phyloP scores from a whole-genome alignment of 306 rosid species.

The Casuarina cunninghamiana region DNA sequence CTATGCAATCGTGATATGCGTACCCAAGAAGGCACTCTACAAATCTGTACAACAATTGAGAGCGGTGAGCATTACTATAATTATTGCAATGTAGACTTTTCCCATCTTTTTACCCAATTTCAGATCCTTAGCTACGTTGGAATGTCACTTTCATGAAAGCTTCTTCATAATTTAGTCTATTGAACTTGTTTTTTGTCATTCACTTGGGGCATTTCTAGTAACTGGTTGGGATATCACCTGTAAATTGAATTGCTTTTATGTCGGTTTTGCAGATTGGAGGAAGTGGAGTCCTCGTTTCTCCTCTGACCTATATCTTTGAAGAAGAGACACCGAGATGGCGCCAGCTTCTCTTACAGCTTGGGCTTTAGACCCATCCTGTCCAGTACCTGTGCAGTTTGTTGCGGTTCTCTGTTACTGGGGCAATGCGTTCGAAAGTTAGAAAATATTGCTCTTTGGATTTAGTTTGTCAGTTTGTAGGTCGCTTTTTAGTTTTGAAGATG shows the following conservation, averaged over 20 bases:
- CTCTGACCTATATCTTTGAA: slow-evolving; percentile 90
- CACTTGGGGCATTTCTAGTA: not conserved
- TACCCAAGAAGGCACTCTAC: slow-evolving; percentile 77
- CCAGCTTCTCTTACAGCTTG: slow-evolving; percentile 68
- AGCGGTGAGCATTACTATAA: slow-evolving; percentile 59
- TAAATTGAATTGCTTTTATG: not conserved
- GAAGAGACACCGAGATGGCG: slow-evolving; percentile 98
- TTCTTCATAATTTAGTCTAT: too few species aligned
- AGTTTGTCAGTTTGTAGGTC: too few species aligned
- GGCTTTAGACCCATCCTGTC: slow-evolving; percentile 40
- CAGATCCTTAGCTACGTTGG: too few species aligned
- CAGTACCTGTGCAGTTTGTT: not conserved
- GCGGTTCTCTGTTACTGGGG: too few species aligned
- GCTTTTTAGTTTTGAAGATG: too few species aligned
- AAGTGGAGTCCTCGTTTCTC: slow-evolving; percentile 91
- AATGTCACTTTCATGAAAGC: too few species aligned
- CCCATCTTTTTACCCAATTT: not conserved
- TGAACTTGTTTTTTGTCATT: too few species aligned
- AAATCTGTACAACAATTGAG: slow-evolving; percentile 83
- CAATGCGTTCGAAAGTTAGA: too few species aligned
- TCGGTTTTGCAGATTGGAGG: slow-evolving; percentile 78
- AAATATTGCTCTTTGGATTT: too few species aligned
- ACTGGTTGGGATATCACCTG: not conserved
- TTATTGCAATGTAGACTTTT: slow-evolving; percentile 7
- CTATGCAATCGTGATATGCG: slow-evolving; percentile 88